Percentiles rank a stretch among this genome's conserved stretches.
Conservation (phyloP, 192 early-diverging fungal genomes). For the Linnemannia exigua region DNA sequence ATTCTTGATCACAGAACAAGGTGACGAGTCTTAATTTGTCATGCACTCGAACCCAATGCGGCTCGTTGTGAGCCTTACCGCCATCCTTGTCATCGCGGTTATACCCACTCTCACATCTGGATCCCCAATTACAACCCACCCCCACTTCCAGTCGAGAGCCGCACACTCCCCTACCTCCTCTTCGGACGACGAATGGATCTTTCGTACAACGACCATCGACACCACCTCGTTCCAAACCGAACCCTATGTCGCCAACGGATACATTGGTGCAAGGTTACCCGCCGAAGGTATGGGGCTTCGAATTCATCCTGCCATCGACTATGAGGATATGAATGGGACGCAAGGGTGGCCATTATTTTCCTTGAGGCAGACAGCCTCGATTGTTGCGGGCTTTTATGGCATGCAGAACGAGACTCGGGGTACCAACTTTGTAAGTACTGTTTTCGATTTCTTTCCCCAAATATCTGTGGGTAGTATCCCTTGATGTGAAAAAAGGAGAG, state of each 20-base stretch:
- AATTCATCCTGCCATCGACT: slow-evolving; percentile 43
- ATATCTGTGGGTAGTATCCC: not conserved
- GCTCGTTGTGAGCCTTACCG: not conserved
- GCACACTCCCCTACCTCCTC: not conserved
- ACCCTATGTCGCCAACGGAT: slow-evolving; percentile 56
- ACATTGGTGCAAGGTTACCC: slow-evolving; percentile 52
- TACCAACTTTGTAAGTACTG: slow-evolving; percentile 51
- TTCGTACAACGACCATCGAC: slow-evolving; percentile 37
- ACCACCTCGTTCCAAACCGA: slow-evolving; percentile 39
- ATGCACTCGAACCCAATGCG: not conserved
- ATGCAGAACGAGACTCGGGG: slow-evolving; percentile 33
- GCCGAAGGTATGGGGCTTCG: slow-evolving; percentile 47
- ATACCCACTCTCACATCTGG: not conserved
- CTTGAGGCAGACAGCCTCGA: slow-evolving; percentile 51
- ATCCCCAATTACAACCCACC: not conserved
- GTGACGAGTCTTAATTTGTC: not conserved
- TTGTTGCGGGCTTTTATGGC: slow-evolving; percentile 52
- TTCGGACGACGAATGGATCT: slow-evolving; percentile 29
- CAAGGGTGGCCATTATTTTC: slow-evolving; percentile 57
- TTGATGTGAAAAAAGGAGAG: not conserved
- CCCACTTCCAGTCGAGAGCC: not conserved
- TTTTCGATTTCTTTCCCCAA: not conserved
- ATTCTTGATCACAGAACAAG: not conserved
- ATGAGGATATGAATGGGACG: slow-evolving; percentile 25
- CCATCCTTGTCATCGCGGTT: not conserved